These are phyloP conservation scores for Lathyrus tuberosus DNA, from an alignment of 306 rosid genomes.

Conservation along the genomic window DNA sequence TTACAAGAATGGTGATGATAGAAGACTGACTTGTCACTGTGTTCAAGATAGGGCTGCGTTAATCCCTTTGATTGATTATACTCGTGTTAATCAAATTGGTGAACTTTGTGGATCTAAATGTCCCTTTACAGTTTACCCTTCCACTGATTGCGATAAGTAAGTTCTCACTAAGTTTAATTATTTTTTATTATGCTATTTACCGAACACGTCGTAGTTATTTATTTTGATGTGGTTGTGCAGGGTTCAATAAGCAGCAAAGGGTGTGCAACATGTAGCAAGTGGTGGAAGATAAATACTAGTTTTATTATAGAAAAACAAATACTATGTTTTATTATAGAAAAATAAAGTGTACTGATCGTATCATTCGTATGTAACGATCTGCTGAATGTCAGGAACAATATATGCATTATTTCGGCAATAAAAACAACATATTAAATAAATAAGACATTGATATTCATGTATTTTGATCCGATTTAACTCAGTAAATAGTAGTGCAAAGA, in stretches of 20 bases:
- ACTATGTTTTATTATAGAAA: background rate
- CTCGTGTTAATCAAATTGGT: conserved; percentile 41
- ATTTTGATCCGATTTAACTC: too few relatives aligned
- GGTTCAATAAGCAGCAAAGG: too few relatives aligned
- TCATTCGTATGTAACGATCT: conserved; percentile 20
- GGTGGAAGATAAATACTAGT: too few relatives aligned
- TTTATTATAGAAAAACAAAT: background rate
- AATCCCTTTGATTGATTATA: conserved; percentile 57
- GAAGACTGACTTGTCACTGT: conserved; percentile 59
- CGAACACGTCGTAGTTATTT: too few relatives aligned
- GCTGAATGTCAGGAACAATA: background rate
- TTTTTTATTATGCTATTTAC: too few relatives aligned
- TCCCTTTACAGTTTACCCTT: conserved; percentile 66
- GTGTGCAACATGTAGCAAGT: background rate
- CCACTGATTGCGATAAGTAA: conserved; percentile 64
- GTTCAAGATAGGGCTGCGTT: conserved; percentile 47
- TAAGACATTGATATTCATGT: too few relatives aligned
- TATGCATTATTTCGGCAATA: background rate
- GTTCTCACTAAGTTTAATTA: background rate
- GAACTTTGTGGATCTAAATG: conserved; percentile 50
- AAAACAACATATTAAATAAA: background rate
- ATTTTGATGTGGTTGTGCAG: too few relatives aligned
- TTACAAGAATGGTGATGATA: conserved; percentile 41
- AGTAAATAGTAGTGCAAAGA: too few relatives aligned
- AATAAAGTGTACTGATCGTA: conserved; percentile 29